These are phyloP conservation scores for Neopestalotiopsis clavispora DNA, from an alignment of 2,329 filamentous ascomycete genomes.

Conservation along the genomic window DNA sequence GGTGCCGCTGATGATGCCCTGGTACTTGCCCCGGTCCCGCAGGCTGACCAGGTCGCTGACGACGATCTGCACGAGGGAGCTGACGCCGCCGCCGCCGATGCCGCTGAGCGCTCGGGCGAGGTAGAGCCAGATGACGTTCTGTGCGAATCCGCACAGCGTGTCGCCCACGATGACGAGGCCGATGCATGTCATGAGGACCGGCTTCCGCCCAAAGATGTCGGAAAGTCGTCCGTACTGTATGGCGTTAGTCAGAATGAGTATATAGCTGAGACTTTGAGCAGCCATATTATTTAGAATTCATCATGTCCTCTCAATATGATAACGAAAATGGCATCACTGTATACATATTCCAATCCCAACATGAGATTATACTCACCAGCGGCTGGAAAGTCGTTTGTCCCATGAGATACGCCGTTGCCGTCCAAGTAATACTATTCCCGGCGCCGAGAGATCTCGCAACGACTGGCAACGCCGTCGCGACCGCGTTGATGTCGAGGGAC, in stretches of 20 bases:
- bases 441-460: slow-evolving; percentile 7
- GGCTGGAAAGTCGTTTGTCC: slow-evolving; percentile 14
- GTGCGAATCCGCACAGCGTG: slow-evolving; percentile 31
- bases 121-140: slow-evolving; percentile 33
- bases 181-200: slow-evolving; percentile 13
- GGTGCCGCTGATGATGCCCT: slow-evolving; percentile 33
- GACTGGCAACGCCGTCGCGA: slow-evolving; percentile 15
- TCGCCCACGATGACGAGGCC: slow-evolving; percentile 12
- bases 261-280: too few relatives aligned
- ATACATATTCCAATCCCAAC: too few relatives aligned
- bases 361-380: not conserved
- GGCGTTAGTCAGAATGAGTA: too few relatives aligned
- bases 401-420: slow-evolving; percentile 15
- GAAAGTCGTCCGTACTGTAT: slow-evolving; percentile 14
- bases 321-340: too few relatives aligned
- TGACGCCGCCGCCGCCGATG: slow-evolving; percentile 34
- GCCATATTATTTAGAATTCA: too few relatives aligned
- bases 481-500: slow-evolving; percentile 28
- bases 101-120: slow-evolving; percentile 35
- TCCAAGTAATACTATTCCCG: slow-evolving; percentile 14
- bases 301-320: too few relatives aligned
- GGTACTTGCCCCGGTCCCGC: slow-evolving; percentile 40
- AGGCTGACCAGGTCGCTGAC: slow-evolving; percentile 41
- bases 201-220: slow-evolving; percentile 17
- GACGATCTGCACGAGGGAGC: slow-evolving; percentile 39